Evolutionary conservation across 192 early-diverging fungal species (phyloP), one percentile per base, ranked within the genome.

Genomic region (Coemansia sp.): DNA sequence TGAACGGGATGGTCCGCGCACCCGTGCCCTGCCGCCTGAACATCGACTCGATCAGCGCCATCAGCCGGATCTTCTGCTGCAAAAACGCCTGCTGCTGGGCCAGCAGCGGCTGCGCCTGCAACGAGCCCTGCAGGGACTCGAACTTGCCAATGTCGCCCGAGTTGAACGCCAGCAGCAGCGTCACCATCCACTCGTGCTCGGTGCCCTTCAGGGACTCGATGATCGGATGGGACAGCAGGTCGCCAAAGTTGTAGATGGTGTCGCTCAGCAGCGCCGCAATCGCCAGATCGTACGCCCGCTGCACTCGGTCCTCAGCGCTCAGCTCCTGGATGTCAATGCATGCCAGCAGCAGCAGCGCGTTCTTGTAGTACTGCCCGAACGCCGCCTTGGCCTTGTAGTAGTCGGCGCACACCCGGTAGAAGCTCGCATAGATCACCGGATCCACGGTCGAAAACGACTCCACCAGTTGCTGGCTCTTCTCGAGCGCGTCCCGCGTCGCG

Each of bases 221-320:
- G 38, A 74, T 81, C 20, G 61, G 62, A 36, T 46, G 61, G 39
- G 75, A 80, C 75, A 98, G 87, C 77, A 99, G 75, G 63, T 97
- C 94, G 40, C 97, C 97, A 88, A 99, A 99, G 79, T 98, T 98
- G 79, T 99, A 99, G 35, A 99, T 89, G 14, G 84, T 92, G 44
- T 96, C 93, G 19, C 95, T 94, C 5, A 99, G 79, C 34, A 99
- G 63, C 3, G 95, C 97, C 4, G 90, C 85, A 27, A 99, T 81
- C 0, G 90, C 70, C 62, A 99, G 75, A 57, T 98, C 94, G 61
- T 90, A 88, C 9, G 95, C 97, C 26, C 95, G 82, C 65, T 91
- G 89, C n/a, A 78, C 75, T 47, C 86, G 89, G 66, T 99, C 95
- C 17, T 76, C 78, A 1, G 30, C 17, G 11, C 82, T 73, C 39